Conservation (phyloP, 768 basidiomycete species). For the Suillus occidentalis region DNA sequence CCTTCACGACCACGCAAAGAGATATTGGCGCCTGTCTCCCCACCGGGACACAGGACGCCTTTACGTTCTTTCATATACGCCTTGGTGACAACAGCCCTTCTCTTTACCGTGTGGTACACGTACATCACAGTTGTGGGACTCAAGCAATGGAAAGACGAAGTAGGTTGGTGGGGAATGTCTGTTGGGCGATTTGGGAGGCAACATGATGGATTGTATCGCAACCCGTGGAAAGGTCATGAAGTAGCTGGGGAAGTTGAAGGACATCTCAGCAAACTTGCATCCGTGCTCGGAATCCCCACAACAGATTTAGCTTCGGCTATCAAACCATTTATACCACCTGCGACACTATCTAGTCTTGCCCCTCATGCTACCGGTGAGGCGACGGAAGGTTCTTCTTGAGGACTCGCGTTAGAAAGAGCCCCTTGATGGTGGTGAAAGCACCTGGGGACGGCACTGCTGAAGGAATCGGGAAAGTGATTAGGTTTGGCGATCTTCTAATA, state of each 20-base stretch:
- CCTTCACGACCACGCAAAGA: conserved; percentile 1
- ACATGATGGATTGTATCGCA: conserved; percentile 11
- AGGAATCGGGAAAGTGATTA: conserved; percentile 43
- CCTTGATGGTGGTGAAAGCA: conserved; percentile 15
- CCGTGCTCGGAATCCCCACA: conserved; percentile 60
- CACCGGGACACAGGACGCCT: conserved; percentile 7
- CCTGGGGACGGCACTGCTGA: conserved; percentile 34
- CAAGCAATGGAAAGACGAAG: conserved; percentile 48
- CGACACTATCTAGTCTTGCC: conserved; percentile 56
- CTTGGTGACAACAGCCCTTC: conserved; percentile 39
- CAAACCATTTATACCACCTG: conserved; percentile 57
- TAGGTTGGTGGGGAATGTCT: conserved; percentile 53
- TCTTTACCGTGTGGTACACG: conserved; percentile 51
- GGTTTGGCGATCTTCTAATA: conserved; percentile 43
- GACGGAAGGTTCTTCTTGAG: conserved; percentile 33
- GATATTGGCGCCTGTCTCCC: conserved; percentile 2
- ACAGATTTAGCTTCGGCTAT: conserved; percentile 64
- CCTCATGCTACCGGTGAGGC: conserved; percentile 46
- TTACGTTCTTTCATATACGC: conserved; percentile 48
- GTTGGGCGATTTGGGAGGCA: conserved; percentile 13
- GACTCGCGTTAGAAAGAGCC: background rate
- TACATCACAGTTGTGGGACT: conserved; percentile 46
- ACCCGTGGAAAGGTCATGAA: background rate
- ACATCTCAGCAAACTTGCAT: conserved; percentile 59
- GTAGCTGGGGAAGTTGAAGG: conserved; percentile 45